Evolutionary conservation across 192 early-diverging fungal species (phyloP).

Genomic region (Coemansia sp.): DNA sequence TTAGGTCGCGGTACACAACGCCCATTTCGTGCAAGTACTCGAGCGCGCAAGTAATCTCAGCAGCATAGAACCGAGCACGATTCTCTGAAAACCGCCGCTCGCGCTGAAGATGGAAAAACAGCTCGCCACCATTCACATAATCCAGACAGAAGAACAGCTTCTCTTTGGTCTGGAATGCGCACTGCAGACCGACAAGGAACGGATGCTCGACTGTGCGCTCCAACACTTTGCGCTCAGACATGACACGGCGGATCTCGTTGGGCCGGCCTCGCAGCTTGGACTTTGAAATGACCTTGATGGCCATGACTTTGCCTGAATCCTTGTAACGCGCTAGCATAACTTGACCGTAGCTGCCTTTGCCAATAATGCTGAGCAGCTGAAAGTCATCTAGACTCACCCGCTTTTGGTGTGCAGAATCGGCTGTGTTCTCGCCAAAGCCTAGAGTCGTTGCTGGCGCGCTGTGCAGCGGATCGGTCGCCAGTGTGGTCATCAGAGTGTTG

Average conservation of each 20-base stretch:
- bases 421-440: constrained; percentile 13
- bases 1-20: constrained; percentile 84
- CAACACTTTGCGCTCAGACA: constrained; percentile 67
- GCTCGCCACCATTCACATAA: constrained; percentile 76
- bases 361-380: constrained; percentile 70
- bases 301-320: constrained; percentile 64
- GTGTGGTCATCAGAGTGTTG: constrained; percentile 47
- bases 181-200: constrained; percentile 71
- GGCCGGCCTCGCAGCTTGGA: constrained; percentile 64
- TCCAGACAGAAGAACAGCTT: constrained; percentile 75
- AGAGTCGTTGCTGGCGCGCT: constrained; percentile 23
- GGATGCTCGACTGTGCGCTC: constrained; percentile 57
- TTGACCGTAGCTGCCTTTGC: constrained; percentile 76
- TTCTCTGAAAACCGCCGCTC: constrained; percentile 66
- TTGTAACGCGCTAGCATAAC: constrained; percentile 75
- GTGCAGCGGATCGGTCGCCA: constrained; percentile 36
- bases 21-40: constrained; percentile 87
- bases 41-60: constrained; percentile 57
- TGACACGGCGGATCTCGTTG: constrained; percentile 63
- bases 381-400: constrained; percentile 60
- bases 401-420: constrained; percentile 12
- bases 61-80: constrained; percentile 62
- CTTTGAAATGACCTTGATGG: constrained; percentile 76
- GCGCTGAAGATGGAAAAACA: constrained; percentile 72
- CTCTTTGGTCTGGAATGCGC: constrained; percentile 72